phyloP scores from a whole-genome alignment of 306 rosid genomes.

The Oemleria cerasiformis region DNA sequence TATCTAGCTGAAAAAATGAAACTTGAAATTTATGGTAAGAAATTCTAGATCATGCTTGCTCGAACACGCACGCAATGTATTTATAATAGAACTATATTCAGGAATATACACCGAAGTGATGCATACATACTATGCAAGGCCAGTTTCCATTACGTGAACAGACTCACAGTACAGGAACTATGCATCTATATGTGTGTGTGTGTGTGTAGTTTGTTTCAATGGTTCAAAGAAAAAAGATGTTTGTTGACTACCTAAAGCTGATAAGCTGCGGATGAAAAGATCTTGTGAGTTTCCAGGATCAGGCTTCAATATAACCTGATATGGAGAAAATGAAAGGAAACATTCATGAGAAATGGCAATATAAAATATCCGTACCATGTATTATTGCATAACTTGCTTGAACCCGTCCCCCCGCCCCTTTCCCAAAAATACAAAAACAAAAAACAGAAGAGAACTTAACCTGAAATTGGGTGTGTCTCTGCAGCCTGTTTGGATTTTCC shows the following conservation, averaged over 20 bases:
- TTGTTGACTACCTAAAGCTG: constrained; percentile 73
- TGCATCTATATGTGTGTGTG: not conserved
- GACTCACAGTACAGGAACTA: not conserved
- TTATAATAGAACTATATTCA: not conserved
- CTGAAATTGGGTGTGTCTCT: constrained; percentile 97
- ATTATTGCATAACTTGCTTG: constrained; percentile 1
- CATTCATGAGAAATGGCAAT: not conserved
- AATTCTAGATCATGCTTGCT: not conserved
- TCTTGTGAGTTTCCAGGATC: constrained; percentile 99
- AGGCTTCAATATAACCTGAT: constrained; percentile 93
- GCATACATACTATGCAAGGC: not conserved
- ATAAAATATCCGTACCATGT: constrained; percentile 1
- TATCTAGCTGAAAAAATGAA: not conserved
- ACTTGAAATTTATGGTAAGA: not conserved
- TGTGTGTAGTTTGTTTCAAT: not conserved
- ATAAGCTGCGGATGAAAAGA: constrained; percentile 78
- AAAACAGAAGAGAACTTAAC: constrained; percentile 28
- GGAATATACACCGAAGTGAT: not conserved
- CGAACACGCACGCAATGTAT: not conserved
- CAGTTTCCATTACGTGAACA: not conserved
- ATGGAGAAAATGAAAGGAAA: constrained; percentile 24
- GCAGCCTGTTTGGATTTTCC: constrained; percentile 98
- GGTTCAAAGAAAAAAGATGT: constrained; percentile 16
- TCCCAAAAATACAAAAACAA: not conserved
- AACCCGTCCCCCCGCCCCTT: not conserved